Base-by-base conservation (phyloP, 805 yeast species). In the Metschnikowia aberdeeniae region DNA sequence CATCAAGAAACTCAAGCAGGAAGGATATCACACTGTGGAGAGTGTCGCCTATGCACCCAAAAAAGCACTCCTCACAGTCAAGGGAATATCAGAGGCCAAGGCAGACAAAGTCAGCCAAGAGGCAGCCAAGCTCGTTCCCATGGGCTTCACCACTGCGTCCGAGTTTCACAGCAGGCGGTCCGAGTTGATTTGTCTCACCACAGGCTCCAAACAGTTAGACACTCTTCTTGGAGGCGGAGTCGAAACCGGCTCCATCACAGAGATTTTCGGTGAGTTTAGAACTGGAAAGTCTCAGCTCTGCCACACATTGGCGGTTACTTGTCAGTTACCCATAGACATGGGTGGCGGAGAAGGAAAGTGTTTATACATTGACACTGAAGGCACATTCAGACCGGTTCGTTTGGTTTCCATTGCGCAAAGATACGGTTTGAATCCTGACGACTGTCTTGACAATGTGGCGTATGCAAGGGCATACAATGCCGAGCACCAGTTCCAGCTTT, bases 331-430 rank as follows among this genome's bases (percentile, higher is more conserved):
- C 4, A 80, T 92, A 41, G 97, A 90, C 61, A 84, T 86, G 85
- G 97, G 97, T 34, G 99, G 99, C 49, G 99, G 97, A 42, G 99
- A 93, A 69, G 99, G 99, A 29, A 89, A 93, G 66, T 92, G 97
- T 64, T 72, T 93, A 44, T 93, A 87, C 62, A 90, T 93, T 49
- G 99, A 93, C 60, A 92, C 98, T 0, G 99, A 92, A 62, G 97
- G 97, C 14, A 93, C 99, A 1, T 93, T 93, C 64, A 77, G 99
- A 61, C 97, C 98, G 1, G 84, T 84, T 36, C 78, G 99, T 57
- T 73, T 93, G 54, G 86, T 87, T 7, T 83, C 96, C 0, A 89
- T 93, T 53, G 96, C 97, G 2, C 84, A 84, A 61, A 75, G 99
- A 55, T 93, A 86, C 61, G 97, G 97, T 0, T 74, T 93, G 46